Base-by-base conservation (phyloP, 1,139 yeast genomes). In the Debaryomyces sp. region DNA sequence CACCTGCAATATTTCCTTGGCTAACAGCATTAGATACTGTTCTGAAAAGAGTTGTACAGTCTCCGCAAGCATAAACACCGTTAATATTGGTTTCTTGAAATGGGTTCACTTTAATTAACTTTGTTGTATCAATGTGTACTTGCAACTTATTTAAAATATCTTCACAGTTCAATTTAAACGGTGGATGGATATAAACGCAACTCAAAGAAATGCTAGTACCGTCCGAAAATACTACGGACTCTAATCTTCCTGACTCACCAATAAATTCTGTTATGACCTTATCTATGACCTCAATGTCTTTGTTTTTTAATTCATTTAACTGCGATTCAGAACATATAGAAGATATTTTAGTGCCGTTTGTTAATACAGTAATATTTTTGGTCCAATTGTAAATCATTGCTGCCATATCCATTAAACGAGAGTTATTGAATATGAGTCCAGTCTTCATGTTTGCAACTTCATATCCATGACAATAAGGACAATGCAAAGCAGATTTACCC, bases 391-490 rank as follows among this genome's bases (percentile, higher is more conserved):
- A 32, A 4, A 47, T 17, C 26, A 26, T 34, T 3, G 36, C 2
- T 9, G 15, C 30, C 30, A 27, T 27, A 6, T 12, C 30, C 30
- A 27, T 27, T 27, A 27, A 27, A 27, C 30, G 30, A 27, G 13
- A 27, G 13, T 27, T 12, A 27, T 27, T 3, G n/a, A 27, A 27
- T 27, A 27, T 27, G n/a, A 32, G 15, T 5, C 41, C 46, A 2
- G 46, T 43, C 17, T 18, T 26, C 10, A 13, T 24, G 13, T 24
- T 36, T 18, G 46, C 43, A 24, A 32, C 24, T 22, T 47, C 49
- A 33, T 33, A 43, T 4, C 46, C 46, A 35, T 47, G 49, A 18
- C 49, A 47, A 34, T 47, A 47, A 3, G 49, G 46, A 39, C 49
- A 47, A 15, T 43, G 44, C 4, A 47, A 29, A 9, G 40, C 46